phyloP scores from a whole-genome alignment of 768 basidiomycete species.

The Boletus subparvulus region DNA sequence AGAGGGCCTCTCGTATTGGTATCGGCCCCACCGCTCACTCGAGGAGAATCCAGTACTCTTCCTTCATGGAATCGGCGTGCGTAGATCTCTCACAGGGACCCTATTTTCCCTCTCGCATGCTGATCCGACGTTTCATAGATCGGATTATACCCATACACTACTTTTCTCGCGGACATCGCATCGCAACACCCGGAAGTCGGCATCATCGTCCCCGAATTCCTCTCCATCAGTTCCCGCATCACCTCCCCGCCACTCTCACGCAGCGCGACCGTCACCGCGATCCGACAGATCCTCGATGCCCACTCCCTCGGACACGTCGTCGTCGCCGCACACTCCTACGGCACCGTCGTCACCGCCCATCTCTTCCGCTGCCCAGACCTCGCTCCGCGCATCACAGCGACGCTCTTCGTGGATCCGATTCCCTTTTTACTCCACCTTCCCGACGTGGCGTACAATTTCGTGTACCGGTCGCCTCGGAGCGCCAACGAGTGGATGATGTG shows the following conservation, averaged over 20 bases:
- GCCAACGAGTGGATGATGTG: constrained; percentile 66
- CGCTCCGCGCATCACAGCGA: constrained; percentile 39
- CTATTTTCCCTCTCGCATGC: not conserved
- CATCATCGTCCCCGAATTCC: constrained; percentile 58
- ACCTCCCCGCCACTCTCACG: constrained; percentile 49
- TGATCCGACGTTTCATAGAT: constrained; percentile 40
- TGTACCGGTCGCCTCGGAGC: constrained; percentile 53
- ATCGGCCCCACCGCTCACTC: constrained; percentile 47
- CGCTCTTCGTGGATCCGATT: constrained; percentile 62
- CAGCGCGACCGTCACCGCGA: constrained; percentile 39
- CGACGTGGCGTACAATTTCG: constrained; percentile 62
- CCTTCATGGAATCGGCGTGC: constrained; percentile 69
- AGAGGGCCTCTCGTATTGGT: constrained; percentile 44
- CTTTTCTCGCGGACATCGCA: constrained; percentile 49
- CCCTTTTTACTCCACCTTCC: constrained; percentile 64
- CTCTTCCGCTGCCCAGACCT: constrained; percentile 43
- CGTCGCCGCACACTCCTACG: constrained; percentile 59
- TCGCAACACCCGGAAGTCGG: constrained; percentile 49
- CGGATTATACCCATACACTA: constrained; percentile 56
- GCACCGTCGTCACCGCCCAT: constrained; percentile 56
- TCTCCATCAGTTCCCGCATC: constrained; percentile 62
- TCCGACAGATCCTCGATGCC: constrained; percentile 45
- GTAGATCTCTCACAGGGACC: not conserved
- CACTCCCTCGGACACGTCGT: constrained; percentile 42
- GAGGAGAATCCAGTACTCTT: constrained; percentile 58